Conservation (phyloP, 208 protist genomes). For the Acanthamoeba divionensis region DNA sequence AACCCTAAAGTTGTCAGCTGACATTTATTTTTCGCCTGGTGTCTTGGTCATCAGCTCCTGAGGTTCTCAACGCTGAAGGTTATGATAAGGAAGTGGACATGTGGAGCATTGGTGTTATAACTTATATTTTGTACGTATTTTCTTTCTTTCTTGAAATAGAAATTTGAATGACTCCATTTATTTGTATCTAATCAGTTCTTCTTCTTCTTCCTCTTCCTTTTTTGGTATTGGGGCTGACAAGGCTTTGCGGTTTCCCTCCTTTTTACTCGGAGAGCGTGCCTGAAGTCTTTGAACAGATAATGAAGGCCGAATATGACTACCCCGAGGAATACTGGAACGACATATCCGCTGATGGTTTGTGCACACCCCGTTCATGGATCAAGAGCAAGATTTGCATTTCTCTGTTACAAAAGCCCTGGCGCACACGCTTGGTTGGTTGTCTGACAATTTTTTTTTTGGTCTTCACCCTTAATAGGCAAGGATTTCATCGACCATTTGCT, state of each 20-base stretch:
- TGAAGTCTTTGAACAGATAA: conserved; percentile 72
- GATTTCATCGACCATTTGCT: conserved; percentile 71
- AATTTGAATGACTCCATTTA: too few relatives aligned
- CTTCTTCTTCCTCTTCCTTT: background rate
- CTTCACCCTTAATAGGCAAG: background rate
- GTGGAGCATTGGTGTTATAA: conserved; percentile 78
- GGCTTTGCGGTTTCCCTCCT: conserved; percentile 73
- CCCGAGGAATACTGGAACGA: conserved; percentile 69
- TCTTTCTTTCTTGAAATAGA: background rate
- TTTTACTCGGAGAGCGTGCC: conserved; percentile 70
- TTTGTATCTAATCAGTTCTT: too few relatives aligned
- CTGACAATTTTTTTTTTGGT: background rate
- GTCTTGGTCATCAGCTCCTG: conserved; percentile 58
- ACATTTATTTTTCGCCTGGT: background rate
- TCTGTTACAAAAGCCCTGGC: background rate
- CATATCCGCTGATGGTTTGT: conserved; percentile 39
- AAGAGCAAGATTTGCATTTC: too few relatives aligned
- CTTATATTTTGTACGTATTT: conserved; percentile 67
- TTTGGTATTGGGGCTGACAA: too few relatives aligned
- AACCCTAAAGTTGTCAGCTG: background rate
- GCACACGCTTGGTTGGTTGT: background rate
- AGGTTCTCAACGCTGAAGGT: conserved; percentile 68
- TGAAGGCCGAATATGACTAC: conserved; percentile 70
- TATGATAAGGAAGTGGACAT: conserved; percentile 73
- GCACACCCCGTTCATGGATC: too few relatives aligned